These are phyloP conservation scores for Geranium rotundifolium DNA, from an alignment of 345 rosid genomes.

Conservation along the genomic window DNA sequence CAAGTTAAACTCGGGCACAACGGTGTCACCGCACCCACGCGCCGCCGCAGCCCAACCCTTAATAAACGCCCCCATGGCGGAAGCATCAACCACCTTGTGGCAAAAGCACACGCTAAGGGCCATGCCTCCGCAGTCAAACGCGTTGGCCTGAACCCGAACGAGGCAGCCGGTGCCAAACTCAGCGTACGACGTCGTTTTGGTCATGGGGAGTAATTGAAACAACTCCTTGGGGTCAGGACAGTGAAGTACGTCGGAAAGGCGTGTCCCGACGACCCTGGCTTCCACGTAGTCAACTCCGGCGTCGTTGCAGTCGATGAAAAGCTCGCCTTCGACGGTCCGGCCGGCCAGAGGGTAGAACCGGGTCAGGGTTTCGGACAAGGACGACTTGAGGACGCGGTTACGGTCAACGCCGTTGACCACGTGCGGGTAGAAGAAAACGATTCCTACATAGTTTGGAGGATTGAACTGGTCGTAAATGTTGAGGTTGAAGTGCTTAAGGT, in stretches of 20 bases:
- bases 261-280: conserved; percentile 2
- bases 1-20: conserved; percentile 1
- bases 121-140: conserved; percentile 20
- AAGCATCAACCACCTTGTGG: conserved; percentile 14
- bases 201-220: conserved; percentile 4
- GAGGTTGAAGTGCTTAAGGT: conserved; percentile 8
- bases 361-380: conserved; percentile 16
- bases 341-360: conserved; percentile 14
- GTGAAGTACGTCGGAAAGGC: conserved; percentile 7
- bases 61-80: conserved; percentile 11
- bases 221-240: not conserved
- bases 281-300: conserved; percentile 7
- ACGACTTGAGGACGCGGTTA: conserved; percentile 4
- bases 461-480: conserved; percentile 19
- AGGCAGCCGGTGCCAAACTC: conserved; percentile 19
- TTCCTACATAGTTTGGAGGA: conserved; percentile 8
- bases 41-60: conserved; percentile 10
- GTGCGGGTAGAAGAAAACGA: conserved; percentile 12
- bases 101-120: conserved; percentile 12
- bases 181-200: not conserved
- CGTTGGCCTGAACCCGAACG: conserved; percentile 25
- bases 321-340: too few species aligned
- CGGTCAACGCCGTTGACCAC: not conserved
- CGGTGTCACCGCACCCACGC: not conserved
- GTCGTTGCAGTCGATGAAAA: conserved; percentile 16